Conservation (phyloP, 2,329 filamentous ascomycete genomes). For the Nemania sp. region DNA sequence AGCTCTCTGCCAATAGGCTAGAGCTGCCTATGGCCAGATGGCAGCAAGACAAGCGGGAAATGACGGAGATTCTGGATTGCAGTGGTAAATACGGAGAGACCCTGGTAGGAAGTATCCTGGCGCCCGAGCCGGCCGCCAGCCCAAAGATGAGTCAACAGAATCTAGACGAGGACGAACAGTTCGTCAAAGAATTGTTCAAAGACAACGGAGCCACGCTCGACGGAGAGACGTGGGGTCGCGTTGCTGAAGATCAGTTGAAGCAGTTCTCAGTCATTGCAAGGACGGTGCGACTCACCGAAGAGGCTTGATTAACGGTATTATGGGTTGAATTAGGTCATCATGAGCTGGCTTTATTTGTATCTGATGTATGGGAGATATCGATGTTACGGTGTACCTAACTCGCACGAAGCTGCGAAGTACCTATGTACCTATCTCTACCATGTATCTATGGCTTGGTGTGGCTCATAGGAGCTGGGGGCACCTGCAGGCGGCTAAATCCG, state of each 20-base stretch:
- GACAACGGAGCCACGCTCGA: constrained; percentile 30
- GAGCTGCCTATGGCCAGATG: constrained; percentile 37
- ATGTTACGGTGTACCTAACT: too few species aligned
- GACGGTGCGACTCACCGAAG: constrained; percentile 18
- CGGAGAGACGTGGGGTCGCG: constrained; percentile 37
- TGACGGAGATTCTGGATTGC: constrained; percentile 40
- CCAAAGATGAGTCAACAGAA: constrained; percentile 25
- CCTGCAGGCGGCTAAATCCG: not conserved
- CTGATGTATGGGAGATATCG: too few species aligned
- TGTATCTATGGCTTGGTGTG: not conserved
- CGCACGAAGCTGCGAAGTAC: too few species aligned
- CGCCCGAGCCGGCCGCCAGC: constrained; percentile 24
- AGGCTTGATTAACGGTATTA: not conserved
- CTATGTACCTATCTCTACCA: too few species aligned
- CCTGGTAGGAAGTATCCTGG: constrained; percentile 35
- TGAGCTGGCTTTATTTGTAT: too few species aligned
- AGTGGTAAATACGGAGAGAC: constrained; percentile 42
- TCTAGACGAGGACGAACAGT: constrained; percentile 34
- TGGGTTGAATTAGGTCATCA: not conserved
- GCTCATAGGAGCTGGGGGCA: constrained; percentile 8
- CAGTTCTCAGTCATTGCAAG: constrained; percentile 32
- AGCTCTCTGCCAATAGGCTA: constrained; percentile 32
- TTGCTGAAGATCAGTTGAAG: constrained; percentile 35
- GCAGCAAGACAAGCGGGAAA: constrained; percentile 42
- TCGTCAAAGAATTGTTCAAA: constrained; percentile 41